phyloP scores from a whole-genome alignment of 768 basidiomycete species.

The Tricholoma sp. region DNA sequence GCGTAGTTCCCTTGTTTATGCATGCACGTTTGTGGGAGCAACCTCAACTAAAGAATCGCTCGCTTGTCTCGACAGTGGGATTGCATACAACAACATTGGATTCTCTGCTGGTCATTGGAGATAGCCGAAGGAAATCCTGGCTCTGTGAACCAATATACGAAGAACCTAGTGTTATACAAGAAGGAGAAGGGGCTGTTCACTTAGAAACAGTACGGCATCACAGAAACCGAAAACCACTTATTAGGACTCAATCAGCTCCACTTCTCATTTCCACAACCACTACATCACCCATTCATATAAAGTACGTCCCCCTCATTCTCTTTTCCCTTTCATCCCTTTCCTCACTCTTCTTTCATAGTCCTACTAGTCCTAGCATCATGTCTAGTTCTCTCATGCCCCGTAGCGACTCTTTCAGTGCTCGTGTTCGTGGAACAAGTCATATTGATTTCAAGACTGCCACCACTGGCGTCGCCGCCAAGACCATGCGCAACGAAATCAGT shows the following conservation, averaged over 20 bases:
- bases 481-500: conserved; percentile 98
- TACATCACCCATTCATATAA: conserved; percentile 22
- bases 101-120: neutral
- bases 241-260: conserved; percentile 48
- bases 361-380: conserved; percentile 30
- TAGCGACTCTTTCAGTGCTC: conserved; percentile 63
- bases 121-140: conserved; percentile 26
- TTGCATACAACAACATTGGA: conserved; percentile 15
- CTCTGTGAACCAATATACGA: conserved; percentile 46
- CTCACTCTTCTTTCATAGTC: conserved; percentile 10
- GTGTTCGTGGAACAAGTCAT: conserved; percentile 72
- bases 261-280: conserved; percentile 63
- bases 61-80: conserved; percentile 12
- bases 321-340: conserved; percentile 9
- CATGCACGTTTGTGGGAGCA: conserved; percentile 39
- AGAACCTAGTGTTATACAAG: conserved; percentile 36
- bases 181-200: conserved; percentile 11
- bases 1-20: conserved; percentile 21
- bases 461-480: conserved; percentile 88
- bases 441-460: conserved; percentile 98
- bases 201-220: conserved; percentile 46
- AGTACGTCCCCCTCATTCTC: conserved; percentile 23
- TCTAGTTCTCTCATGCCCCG: conserved; percentile 56
- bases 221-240: conserved; percentile 40
- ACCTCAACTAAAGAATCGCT: conserved; percentile 12